phyloP scores from a whole-genome alignment of 1,284 basidiomycete genomes.

The Acaromyces ingoldii region DNA sequence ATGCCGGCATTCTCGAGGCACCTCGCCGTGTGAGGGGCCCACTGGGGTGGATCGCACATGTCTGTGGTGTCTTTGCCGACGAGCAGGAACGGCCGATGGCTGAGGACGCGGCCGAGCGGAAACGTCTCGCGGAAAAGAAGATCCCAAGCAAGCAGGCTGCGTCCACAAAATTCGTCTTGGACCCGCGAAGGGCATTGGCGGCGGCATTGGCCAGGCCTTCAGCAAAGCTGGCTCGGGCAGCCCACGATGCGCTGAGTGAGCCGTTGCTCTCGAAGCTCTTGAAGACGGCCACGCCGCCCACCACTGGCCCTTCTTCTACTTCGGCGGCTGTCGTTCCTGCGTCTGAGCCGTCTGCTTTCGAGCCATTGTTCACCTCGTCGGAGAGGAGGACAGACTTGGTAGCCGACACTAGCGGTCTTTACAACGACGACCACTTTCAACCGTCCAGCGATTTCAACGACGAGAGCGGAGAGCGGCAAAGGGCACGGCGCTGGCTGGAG shows the following conservation, averaged over 20 bases:
- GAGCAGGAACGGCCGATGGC: neutral
- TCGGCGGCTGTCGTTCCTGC: neutral
- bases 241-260: slow-evolving; percentile 29
- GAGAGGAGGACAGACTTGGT: slow-evolving; percentile 34
- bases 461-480: neutral
- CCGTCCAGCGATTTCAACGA: too few species aligned
- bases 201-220: slow-evolving; percentile 2
- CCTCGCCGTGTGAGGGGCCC: slow-evolving; percentile 44
- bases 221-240: slow-evolving; percentile 18
- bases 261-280: slow-evolving; percentile 18
- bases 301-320: neutral
- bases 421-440: too few species aligned
- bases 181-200: slow-evolving; percentile 1
- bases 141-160: neutral
- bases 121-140: neutral
- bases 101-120: neutral
- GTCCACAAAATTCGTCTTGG: neutral
- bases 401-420: slow-evolving; percentile 21
- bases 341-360: slow-evolving; percentile 11
- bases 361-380: slow-evolving; percentile 27
- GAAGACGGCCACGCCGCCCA: neutral
- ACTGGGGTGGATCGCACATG: slow-evolving; percentile 37
- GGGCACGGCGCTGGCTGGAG: slow-evolving; percentile 18
- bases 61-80: slow-evolving; percentile 26
- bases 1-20: slow-evolving; percentile 36